Conservation (phyloP, 176 grass and related monocot genomes). For the Oryza coarctata region DNA sequence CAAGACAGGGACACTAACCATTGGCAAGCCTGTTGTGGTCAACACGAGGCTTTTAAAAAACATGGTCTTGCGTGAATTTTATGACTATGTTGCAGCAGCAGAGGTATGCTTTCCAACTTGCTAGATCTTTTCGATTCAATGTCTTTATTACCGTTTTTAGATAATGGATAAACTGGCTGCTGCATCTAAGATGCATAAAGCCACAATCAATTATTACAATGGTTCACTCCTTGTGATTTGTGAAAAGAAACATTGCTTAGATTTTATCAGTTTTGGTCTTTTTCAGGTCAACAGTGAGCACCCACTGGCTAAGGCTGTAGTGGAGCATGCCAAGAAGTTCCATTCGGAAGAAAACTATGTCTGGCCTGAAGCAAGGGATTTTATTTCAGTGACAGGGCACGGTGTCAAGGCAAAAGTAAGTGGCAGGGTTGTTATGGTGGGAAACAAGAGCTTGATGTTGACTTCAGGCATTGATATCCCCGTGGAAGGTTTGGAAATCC, state of each 20-base stretch:
- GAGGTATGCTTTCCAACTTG: slow-evolving; percentile 48
- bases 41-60: slow-evolving; percentile 75
- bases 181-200: no score
- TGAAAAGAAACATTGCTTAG: not conserved
- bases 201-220: no score
- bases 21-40: slow-evolving; percentile 81
- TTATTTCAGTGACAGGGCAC: slow-evolving; percentile 72
- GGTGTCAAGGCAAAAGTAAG: slow-evolving; percentile 65
- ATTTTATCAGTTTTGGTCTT: not conserved
- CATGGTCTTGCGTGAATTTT: slow-evolving; percentile 80
- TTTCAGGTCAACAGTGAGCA: slow-evolving; percentile 90
- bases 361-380: slow-evolving; percentile 74
- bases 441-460: slow-evolving; percentile 86
- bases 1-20: slow-evolving; percentile 93
- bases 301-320: slow-evolving; percentile 75
- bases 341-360: slow-evolving; percentile 53
- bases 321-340: slow-evolving; percentile 74
- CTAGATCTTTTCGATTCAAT: not conserved
- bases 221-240: not conserved
- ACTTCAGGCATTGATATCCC: slow-evolving; percentile 55
- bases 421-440: slow-evolving; percentile 55
- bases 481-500: slow-evolving; percentile 65
- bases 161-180: no score
- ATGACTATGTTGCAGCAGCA: slow-evolving; percentile 60
- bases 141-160: no score